Evolutionary conservation across 352 stramenopile genomes (phyloP).

Genomic region (Globisporangium paroecandrum): DNA sequence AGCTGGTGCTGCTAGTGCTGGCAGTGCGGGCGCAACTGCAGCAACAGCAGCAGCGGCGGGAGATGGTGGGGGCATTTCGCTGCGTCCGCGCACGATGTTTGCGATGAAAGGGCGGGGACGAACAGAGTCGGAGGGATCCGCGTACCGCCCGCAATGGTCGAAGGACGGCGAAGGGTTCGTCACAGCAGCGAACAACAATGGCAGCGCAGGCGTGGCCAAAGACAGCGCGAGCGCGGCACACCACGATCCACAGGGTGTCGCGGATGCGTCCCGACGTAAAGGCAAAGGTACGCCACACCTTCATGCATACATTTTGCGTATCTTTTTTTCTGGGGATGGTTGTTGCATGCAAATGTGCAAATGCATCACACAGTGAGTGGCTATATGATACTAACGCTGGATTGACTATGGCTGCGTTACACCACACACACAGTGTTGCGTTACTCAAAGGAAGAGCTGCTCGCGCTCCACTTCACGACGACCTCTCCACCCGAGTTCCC

Average conservation of each 20-base stretch:
- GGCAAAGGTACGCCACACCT: conserved; percentile 49
- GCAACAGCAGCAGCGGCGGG: conserved; percentile 6
- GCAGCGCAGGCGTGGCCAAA: conserved; percentile 11
- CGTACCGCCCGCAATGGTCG: conserved; percentile 82
- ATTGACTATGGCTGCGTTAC: neutral
- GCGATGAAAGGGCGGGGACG: conserved; percentile 79
- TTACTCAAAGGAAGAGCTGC: conserved; percentile 77
- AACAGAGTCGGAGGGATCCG: conserved; percentile 62
- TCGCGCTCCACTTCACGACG: conserved; percentile 67
- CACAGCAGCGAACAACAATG: conserved; percentile 26
- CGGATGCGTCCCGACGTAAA: conserved; percentile 47
- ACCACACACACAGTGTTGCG: conserved; percentile 42
- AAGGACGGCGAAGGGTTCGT: conserved; percentile 86
- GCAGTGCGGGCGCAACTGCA: neutral
- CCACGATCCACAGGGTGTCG: conserved; percentile 20
- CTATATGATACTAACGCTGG: neutral
- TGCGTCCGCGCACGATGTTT: conserved; percentile 87
- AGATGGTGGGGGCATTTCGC: conserved; percentile 44
- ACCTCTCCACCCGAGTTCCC: conserved; percentile 47
- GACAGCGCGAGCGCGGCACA: conserved; percentile 23
- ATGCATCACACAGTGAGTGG: neutral
- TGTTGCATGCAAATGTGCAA: conserved; percentile 3
- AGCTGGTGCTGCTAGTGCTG: neutral
- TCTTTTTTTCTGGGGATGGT: neutral
- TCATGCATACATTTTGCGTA: neutral